Evolutionary conservation across 2,329 filamentous ascomycete genomes (phyloP).

Genomic region (Aspergillus intermedius): DNA sequence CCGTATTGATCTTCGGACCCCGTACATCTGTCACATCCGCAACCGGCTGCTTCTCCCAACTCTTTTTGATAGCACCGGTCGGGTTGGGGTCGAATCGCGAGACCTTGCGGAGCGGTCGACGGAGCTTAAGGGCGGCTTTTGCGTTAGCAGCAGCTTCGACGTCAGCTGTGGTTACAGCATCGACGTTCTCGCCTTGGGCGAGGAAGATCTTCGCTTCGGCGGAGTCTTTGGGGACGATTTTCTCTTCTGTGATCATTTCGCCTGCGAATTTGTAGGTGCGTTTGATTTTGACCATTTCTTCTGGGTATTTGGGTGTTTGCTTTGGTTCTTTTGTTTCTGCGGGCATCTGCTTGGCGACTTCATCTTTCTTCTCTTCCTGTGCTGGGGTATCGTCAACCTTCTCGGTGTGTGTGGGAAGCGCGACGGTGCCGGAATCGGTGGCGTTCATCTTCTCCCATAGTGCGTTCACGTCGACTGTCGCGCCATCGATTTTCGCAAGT

Average conservation of each 20-base stretch:
- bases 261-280: constrained; percentile 54
- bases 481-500: constrained; percentile 42
- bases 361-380: constrained; percentile 12
- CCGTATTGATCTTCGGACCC: constrained; percentile 58
- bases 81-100: constrained; percentile 44
- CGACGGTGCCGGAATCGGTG: constrained; percentile 15
- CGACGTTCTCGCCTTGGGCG: constrained; percentile 33
- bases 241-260: constrained; percentile 49
- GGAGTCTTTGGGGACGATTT: constrained; percentile 47
- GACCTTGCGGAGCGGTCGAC: constrained; percentile 36
- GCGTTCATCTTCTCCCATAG: constrained; percentile 49
- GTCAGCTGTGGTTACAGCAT: constrained; percentile 22
- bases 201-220: constrained; percentile 52
- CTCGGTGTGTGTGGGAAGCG: constrained; percentile 9
- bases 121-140: constrained; percentile 20
- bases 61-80: constrained; percentile 37
- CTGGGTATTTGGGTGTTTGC: constrained; percentile 14
- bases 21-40: constrained; percentile 26
- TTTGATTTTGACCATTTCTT: constrained; percentile 50
- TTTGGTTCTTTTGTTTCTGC: constrained; percentile 5
- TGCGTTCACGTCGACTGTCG: constrained; percentile 51
- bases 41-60: constrained; percentile 35
- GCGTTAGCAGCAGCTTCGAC: constrained; percentile 14
- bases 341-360: constrained; percentile 7
- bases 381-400: constrained; percentile 11